phyloP scores from a whole-genome alignment of 768 basidiomycete species.

The Lactarius hengduanensis region DNA sequence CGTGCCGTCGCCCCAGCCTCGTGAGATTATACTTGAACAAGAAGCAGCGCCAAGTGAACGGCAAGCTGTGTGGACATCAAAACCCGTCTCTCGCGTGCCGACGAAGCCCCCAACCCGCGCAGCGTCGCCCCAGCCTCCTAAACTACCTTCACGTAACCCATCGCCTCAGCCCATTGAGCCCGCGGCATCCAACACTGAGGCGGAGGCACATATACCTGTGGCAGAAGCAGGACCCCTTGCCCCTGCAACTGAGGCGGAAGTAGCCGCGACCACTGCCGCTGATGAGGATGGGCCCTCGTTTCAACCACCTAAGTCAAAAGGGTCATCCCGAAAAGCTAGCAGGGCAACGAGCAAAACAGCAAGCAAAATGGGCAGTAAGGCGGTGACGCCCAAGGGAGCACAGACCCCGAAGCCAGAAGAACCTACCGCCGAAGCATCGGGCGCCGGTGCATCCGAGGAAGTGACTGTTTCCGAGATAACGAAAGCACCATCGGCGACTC shows the following conservation, averaged over 20 bases:
- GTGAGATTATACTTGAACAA: not conserved
- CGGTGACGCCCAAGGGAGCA: constrained; percentile 18
- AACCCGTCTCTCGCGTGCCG: constrained; percentile 9
- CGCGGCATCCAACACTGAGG: not conserved
- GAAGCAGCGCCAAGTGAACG: not conserved
- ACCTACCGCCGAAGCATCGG: not conserved
- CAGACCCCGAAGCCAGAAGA: constrained; percentile 22
- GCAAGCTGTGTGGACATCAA: constrained; percentile 6
- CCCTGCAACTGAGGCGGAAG: not conserved
- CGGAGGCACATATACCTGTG: not conserved
- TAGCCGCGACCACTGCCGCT: constrained; percentile 4
- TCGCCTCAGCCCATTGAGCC: not conserved
- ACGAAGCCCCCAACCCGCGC: constrained; percentile 17
- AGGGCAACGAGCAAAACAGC: constrained; percentile 21
- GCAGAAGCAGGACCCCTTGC: not conserved
- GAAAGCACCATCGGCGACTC: not conserved
- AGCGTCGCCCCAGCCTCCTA: constrained; percentile 11
- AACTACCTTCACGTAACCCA: not conserved
- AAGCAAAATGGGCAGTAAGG: constrained; percentile 26
- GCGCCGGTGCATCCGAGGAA: not conserved
- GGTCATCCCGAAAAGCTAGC: constrained; percentile 19
- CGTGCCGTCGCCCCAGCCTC: constrained; percentile 8
- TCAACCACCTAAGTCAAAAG: constrained; percentile 20
- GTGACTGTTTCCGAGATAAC: not conserved
- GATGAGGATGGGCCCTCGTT: not conserved